Conservation (phyloP, 768 basidiomycete genomes). For the Panus rudis region DNA sequence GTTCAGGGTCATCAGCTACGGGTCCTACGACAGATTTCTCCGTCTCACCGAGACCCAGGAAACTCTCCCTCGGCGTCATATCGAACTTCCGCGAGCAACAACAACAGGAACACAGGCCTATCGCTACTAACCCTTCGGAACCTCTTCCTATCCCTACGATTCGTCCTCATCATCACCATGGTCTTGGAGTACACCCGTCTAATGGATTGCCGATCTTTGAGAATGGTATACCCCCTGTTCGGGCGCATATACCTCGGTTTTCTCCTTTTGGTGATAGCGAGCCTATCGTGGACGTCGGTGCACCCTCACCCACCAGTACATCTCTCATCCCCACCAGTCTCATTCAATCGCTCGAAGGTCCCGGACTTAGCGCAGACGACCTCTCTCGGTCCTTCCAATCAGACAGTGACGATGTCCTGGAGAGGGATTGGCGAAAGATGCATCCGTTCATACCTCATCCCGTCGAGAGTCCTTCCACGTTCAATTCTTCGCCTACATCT, state of each 20-base stretch:
- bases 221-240: slow-evolving; percentile 27
- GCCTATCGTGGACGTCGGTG: slow-evolving; percentile 18
- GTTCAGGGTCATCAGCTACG: slow-evolving; percentile 12
- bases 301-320: slow-evolving; percentile 36
- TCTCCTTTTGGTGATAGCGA: slow-evolving; percentile 49
- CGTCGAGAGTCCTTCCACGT: slow-evolving; percentile 18
- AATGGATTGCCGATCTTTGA: slow-evolving; percentile 34
- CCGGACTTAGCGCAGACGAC: slow-evolving; percentile 17
- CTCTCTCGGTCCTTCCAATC: slow-evolving; percentile 43
- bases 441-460: slow-evolving; percentile 15
- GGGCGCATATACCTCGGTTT: slow-evolving; percentile 30
- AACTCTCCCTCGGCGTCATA: slow-evolving; percentile 18
- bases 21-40: slow-evolving; percentile 12
- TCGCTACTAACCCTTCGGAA: neutral
- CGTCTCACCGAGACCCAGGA: slow-evolving; percentile 17
- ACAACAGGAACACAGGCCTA: slow-evolving; percentile 1
- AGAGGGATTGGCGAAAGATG: slow-evolving; percentile 42
- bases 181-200: slow-evolving; percentile 25
- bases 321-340: slow-evolving; percentile 51
- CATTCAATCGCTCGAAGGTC: slow-evolving; percentile 44
- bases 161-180: slow-evolving; percentile 5
- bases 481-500: slow-evolving; percentile 38
- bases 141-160: slow-evolving; percentile 11
- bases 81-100: slow-evolving; percentile 20
- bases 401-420: slow-evolving; percentile 45